phyloP scores from a whole-genome alignment of 108 stramenopile genomes.

The Mediolabrus comicus region DNA sequence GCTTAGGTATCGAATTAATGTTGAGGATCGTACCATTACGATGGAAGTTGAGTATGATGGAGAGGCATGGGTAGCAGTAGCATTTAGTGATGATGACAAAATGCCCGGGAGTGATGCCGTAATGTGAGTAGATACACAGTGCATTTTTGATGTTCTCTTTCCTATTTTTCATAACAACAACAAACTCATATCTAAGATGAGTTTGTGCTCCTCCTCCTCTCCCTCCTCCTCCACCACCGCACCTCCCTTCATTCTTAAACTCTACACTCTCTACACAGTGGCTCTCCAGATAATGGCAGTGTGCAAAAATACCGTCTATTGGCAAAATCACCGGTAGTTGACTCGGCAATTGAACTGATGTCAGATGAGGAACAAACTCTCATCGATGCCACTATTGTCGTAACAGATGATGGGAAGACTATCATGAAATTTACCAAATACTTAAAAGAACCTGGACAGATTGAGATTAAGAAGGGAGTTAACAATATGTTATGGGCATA shows the following conservation, averaged over 20 bases:
- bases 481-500: slow-evolving; percentile 1
- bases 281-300: slow-evolving; percentile 14
- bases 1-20: not conserved
- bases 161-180: too few species aligned
- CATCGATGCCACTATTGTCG: not conserved
- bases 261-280: not conserved
- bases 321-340: not conserved
- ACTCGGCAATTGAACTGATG: not conserved
- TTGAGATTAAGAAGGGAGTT: not conserved
- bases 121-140: not conserved
- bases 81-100: not conserved
- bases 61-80: not conserved
- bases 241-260: not conserved
- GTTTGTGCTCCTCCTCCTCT: not conserved
- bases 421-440: not conserved
- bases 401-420: not conserved
- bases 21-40: not conserved
- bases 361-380: not conserved
- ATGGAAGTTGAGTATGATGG: not conserved
- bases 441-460: not conserved
- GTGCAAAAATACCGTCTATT: slow-evolving; percentile 15
- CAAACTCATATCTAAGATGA: too few species aligned
- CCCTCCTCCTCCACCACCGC: not conserved
- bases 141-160: too few species aligned
- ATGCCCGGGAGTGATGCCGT: not conserved